phyloP scores from a whole-genome alignment of 768 basidiomycete species.

The Hydnomerulius pinastri region DNA sequence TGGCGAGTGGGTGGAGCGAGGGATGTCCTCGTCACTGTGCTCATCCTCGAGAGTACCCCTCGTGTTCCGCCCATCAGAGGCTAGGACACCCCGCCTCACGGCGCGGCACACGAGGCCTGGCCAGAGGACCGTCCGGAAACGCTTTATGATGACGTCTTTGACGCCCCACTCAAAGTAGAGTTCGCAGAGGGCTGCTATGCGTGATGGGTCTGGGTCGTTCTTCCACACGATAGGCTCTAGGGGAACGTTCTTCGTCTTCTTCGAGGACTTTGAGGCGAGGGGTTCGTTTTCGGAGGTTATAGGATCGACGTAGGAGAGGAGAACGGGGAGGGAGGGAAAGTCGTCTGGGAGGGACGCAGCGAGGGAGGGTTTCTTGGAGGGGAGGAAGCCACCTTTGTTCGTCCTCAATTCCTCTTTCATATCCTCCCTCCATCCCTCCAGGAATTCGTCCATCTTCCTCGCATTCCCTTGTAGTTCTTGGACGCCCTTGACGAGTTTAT shows the following conservation, averaged over 20 bases:
- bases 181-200: conserved; percentile 80
- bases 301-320: conserved; percentile 78
- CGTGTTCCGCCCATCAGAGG: conserved; percentile 42
- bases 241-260: conserved; percentile 34
- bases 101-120: conserved; percentile 69
- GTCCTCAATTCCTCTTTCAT: conserved; percentile 67
- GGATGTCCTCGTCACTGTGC: no score
- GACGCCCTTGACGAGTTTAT: conserved; percentile 63
- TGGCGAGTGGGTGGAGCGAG: no score
- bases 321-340: conserved; percentile 73
- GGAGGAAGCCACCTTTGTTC: conserved; percentile 63
- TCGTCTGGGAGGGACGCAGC: conserved; percentile 62
- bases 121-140: conserved; percentile 85
- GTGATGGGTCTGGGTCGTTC: conserved; percentile 65
- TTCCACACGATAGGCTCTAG: conserved; percentile 48
- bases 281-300: conserved; percentile 65
- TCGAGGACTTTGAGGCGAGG: no score
- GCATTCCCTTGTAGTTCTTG: conserved; percentile 45
- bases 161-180: conserved; percentile 93
- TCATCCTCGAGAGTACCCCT: no score
- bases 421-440: conserved; percentile 63
- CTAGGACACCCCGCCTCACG: conserved; percentile 63
- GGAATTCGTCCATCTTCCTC: conserved; percentile 52
- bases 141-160: conserved; percentile 76
- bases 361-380: conserved; percentile 63